Evolutionary conservation across 2,329 filamentous ascomycete genomes (phyloP), one percentile per base, ranked within the genome.

Genomic region (Exophiala calicioides): DNA sequence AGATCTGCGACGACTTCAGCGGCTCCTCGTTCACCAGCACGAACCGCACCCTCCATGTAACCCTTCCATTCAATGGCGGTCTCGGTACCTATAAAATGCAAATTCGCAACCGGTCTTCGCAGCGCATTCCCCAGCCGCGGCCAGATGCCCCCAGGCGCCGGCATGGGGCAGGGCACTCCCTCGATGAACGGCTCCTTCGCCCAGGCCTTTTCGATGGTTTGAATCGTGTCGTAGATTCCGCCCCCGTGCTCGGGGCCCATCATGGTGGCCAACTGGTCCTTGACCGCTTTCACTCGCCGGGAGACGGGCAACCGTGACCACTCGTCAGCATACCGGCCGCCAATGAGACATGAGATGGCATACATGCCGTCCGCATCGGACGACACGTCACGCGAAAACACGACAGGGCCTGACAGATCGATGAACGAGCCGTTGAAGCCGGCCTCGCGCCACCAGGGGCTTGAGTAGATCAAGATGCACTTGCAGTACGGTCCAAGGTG

Each of bases 1-100:
- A 72, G 45, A 3, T 77, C 71, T 56, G 79, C 74, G 30, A 59
- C 57, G 0, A 57, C 55, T 39, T 57, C 55, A 27, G 13, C 20
- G 9, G 75, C 75, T 1, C 65, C 77, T n/a, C 73, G 59, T 47
- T 76, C 65, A 1, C 78, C 78, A 38, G 66, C 70, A 3, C 70
- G 55, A 8, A 81, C 63, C 0, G 78, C 78, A 2, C 78, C 78
- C 51, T 81, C 78, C 75, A 81, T 79, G 56, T 79, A 80, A 0
- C 78, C 77, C 41, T 74, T 77, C 77, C 77, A 80, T 48, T 74
- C 69, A 4, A 58, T 64, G 0, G 72, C 69, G 0, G 71, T 77
- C 64, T 81, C 78, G 0, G 77, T 79, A 0, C 78, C 78, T 2
- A 70, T 75, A 53, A 79, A 81, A 54, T 79, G 71, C 3, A 79